Conservation (phyloP, 352 stramenopile species). For the Phytophthora tubulina region DNA sequence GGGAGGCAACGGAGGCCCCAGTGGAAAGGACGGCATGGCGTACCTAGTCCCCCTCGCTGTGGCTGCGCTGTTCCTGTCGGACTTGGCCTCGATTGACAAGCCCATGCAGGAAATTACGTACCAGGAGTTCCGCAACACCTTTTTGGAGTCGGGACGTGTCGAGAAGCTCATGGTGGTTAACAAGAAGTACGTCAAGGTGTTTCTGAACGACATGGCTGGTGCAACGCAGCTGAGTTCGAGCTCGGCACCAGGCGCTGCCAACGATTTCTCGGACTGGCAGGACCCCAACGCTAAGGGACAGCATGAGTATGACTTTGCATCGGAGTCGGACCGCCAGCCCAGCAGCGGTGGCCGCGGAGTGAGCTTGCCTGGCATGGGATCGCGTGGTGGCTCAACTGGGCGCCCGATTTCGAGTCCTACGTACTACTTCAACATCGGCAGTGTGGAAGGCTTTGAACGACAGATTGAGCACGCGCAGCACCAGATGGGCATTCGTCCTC, state of each 20-base stretch:
- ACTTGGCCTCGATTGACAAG: conserved; percentile 79
- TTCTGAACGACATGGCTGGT: conserved; percentile 62
- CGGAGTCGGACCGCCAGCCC: conserved; percentile 27
- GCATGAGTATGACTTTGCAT: conserved; percentile 42
- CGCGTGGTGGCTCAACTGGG: conserved; percentile 38
- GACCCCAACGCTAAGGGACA: conserved; percentile 48
- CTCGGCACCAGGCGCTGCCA: conserved; percentile 22
- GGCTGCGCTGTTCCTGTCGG: conserved; percentile 77
- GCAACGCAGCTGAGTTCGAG: conserved; percentile 22
- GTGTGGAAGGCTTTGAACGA: conserved; percentile 97
- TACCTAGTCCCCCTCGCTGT: conserved; percentile 82
- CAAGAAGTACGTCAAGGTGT: conserved; percentile 93
- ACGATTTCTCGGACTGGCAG: conserved; percentile 62
- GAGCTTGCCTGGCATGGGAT: conserved; percentile 30
- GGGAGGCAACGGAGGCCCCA: conserved; percentile 42
- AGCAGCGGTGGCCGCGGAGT: conserved; percentile 25
- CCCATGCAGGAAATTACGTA: conserved; percentile 93
- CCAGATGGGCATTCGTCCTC: conserved; percentile 93
- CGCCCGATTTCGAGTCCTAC: conserved; percentile 48
- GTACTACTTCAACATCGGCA: conserved; percentile 98
- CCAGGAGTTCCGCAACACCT: conserved; percentile 91
- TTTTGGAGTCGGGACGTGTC: conserved; percentile 86
- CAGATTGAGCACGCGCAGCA: conserved; percentile 98
- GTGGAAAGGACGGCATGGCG: conserved; percentile 68
- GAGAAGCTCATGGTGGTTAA: conserved; percentile 93